Evolutionary conservation across 176 grass and related monocot species (phyloP).

Genomic region (Raddia guianensis): DNA sequence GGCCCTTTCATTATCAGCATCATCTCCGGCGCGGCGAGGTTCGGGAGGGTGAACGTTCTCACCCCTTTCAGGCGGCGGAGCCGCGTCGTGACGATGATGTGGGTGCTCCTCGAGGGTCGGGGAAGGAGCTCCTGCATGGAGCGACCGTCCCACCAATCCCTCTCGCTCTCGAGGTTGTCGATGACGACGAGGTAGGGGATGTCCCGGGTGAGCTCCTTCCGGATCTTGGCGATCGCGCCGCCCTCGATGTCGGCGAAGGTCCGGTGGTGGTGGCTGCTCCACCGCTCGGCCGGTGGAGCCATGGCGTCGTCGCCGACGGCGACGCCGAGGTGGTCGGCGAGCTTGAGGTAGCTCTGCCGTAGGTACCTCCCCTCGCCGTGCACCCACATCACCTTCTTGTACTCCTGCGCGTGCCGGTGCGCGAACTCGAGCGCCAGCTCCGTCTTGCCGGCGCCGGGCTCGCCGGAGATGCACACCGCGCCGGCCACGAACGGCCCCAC

Average conservation of each 20-base stretch:
- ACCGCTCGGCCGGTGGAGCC: neutral
- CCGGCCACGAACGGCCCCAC: slow-evolving; percentile 24
- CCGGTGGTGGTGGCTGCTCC: neutral
- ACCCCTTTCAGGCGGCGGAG: slow-evolving; percentile 40
- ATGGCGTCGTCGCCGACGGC: slow-evolving; percentile 33
- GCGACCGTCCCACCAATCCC: slow-evolving; percentile 69
- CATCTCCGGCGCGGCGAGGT: slow-evolving; percentile 29
- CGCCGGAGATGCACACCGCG: slow-evolving; percentile 52
- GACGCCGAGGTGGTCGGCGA: slow-evolving; percentile 47
- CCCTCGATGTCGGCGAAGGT: slow-evolving; percentile 50
- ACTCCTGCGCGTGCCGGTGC: slow-evolving; percentile 49
- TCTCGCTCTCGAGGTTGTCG: slow-evolving; percentile 69
- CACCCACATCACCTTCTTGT: slow-evolving; percentile 69
- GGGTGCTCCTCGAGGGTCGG: slow-evolving; percentile 5
- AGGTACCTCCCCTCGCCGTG: slow-evolving; percentile 61
- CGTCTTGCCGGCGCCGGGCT: slow-evolving; percentile 63
- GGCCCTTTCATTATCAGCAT: slow-evolving; percentile 60
- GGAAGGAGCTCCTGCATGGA: slow-evolving; percentile 55
- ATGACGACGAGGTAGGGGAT: slow-evolving; percentile 66
- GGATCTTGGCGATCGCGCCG: slow-evolving; percentile 55
- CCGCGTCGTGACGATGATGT: slow-evolving; percentile 57
- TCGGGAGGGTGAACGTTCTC: slow-evolving; percentile 31
- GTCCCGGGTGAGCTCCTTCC: slow-evolving; percentile 55
- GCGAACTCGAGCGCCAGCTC: slow-evolving; percentile 64
- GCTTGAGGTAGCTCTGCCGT: slow-evolving; percentile 58